Base-by-base conservation (phyloP, 169 alveolate genomes). In the Plasmodium inui region DNA sequence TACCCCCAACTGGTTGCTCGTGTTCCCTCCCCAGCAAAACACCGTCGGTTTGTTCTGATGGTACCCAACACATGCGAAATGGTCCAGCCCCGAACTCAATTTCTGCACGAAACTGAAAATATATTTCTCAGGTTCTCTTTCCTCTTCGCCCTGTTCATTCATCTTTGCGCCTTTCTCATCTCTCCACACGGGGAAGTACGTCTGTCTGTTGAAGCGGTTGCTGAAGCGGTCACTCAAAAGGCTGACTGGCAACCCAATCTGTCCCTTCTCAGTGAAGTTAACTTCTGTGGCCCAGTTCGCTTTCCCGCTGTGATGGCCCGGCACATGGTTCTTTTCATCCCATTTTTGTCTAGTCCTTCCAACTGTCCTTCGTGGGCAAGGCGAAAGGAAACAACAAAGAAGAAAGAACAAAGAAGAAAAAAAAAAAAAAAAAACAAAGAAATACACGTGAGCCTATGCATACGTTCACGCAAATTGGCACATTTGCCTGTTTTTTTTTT, bases 21-120 rank as follows among this genome's bases (percentile, higher is more conserved):
- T 95, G 78, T 98, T 98, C 41, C 98, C 98, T 14, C 99, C 99
- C 99, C 99, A 98, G 30, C 99, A 89, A 96, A 95, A 98, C 17
- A 98, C 97, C n/a, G 95, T 82, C 80, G 93, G 41, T 50, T 92
- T 83, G 61, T 82, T 79, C 85, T 92, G 78, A 71, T 73, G 8
- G 82, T 95, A 92, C 55, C 70, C 95, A 34, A 95, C 84, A 22
- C 95, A 84, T 84, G 95, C 81, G 46, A 76, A 78, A 44, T 79
- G 85, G 70, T 89, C 92, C 39, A 93, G 72, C 57, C 92, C 96
- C 17, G 84, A 12, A 70, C 94, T 89, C 32, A 89, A 34, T 28
- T 89, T 89, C 19, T 91, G 94, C 9, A 14, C 26, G 37, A 89
- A 89, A 22, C 37, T 61, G 53, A 89, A 89, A 28, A 89, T 89